Evolutionary conservation across 208 protist genomes (phyloP), one percentile per base, ranked within the genome.

Genomic region (Paratrypanosoma confusum): DNA sequence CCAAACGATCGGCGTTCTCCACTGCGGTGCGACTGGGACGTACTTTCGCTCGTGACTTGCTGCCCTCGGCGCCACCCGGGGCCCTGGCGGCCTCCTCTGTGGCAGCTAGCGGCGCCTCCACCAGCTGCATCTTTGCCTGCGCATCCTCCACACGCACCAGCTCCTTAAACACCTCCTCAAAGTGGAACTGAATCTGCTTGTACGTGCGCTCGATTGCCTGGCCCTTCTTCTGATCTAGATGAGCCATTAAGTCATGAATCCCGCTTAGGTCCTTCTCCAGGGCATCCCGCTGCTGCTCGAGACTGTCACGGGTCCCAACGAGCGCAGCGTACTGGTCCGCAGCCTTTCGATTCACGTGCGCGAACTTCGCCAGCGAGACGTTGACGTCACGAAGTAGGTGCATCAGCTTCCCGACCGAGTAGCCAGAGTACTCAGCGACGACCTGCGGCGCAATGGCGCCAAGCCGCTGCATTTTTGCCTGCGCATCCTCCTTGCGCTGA

Each of bases 271-370:
- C 88, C 14, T 76, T 39, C 22, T 94, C 59, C 0, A 97, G 55
- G 17, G 81, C 77, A 4, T 76, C 59, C 50, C 82, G 80, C 49
- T 97, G 80, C 14, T 57, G 13, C 0, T 60, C 32, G 0, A 99
- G 53, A 16, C 90, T 75, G 3, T 92, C 83, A 32, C 67, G 65
- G 20, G 95, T 62, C 31, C 97, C 81, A 22, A 69, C 57, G 21
- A 99, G 90, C 24, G 57, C 59, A 4, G 71, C 65, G 53, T 97
- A 97, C 68, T 99, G 97, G 39, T 99, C 97, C 7, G 97, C 27
- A 3, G 97, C 97, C 59, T 98, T 99, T 52, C 97, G 96, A 69
- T 99, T 99, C 5, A 99, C 94, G 50, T 98, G 91, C 26, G 71
- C 66, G 61, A 90, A 93, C 41, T 79, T 80, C 40, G 93, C 84